Base-by-base conservation (phyloP, 2,329 filamentous ascomycete species). In the Dactylellina cionopaga region DNA sequence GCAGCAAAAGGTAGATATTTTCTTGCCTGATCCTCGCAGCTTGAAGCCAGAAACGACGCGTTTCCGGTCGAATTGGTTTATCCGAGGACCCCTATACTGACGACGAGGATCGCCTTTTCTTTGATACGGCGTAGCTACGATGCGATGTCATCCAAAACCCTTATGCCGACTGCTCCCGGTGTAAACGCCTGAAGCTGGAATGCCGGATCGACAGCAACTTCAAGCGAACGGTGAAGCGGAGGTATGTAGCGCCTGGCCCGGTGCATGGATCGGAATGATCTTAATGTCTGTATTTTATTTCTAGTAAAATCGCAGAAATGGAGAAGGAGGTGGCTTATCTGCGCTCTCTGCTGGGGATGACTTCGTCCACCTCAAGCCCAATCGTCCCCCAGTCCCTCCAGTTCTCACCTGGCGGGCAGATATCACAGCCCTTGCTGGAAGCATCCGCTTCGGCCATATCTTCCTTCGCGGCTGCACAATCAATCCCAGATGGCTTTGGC, bases 191-290 rank as follows among this genome's bases (percentile, higher is more conserved):
- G 78, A 91, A 90, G 80, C 88, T 94, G 73, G 87, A 89, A 74
- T 95, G 91, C 84, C 91, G 92, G 80, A 94, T 95, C 80, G 90
- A 94, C 80, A 91, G 90, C 77, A 92, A 92, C 80, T 94, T 94
- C 82, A 93, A 92, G 84, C 88, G 91, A 76, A 84, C 93, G 15
- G 90, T 91, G 74, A 95, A 95, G 83, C 86, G 91, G 46, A 74
- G 68, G 68, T 72, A 27, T n/a, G 64, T 19, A 35, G 2, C 15
- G 13, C 13, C 11, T 6, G 7, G n/a, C n/a, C n/a, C n/a, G n/a
- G n/a, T n/a, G n/a, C n/a, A n/a, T 55, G 15, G 41, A 24, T 41
- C 39, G 37, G 29, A 33, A 24, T 13, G 17, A 39, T 51, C 24
- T 27, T 46, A 47, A 27, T 64, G 22, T 58, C 39, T 64, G 17